A percentile compares a stretch with the other conserved stretches of the same genome.
These are phyloP conservation scores for Trebouxia gelatinosa DNA, from an alignment of 163 green algal species.

Conservation along the genomic window DNA sequence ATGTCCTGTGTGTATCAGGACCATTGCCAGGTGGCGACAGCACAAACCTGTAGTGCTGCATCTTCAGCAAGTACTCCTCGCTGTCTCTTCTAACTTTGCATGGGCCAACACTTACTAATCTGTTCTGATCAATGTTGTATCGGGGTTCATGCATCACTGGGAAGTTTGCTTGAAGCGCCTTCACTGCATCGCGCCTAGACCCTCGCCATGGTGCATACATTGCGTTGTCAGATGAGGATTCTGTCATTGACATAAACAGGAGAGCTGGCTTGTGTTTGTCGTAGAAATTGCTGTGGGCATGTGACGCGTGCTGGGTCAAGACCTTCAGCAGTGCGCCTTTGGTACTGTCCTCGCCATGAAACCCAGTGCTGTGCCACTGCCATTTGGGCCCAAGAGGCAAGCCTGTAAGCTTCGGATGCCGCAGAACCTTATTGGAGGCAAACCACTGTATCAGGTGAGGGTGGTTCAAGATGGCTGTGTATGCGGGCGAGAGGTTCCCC, in stretches of 20 bases:
- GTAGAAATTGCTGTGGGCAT: conserved; percentile 8
- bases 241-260: background rate
- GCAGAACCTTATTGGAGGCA: background rate
- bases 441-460: background rate
- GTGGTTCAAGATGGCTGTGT: background rate
- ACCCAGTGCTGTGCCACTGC: conserved; percentile 9
- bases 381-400: background rate
- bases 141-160: background rate
- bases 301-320: background rate
- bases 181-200: conserved; percentile 1
- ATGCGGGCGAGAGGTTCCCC: background rate
- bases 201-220: conserved; percentile 12
- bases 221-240: background rate
- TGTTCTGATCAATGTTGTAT: background rate
- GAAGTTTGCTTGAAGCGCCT: conserved; percentile 1
- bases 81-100: background rate
- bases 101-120: background rate
- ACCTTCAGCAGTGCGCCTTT: background rate
- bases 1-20: conserved; percentile 8
- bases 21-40: conserved; percentile 1
- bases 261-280: background rate
- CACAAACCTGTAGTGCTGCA: conserved; percentile 19
- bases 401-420: background rate
- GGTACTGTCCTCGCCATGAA: conserved; percentile 2
- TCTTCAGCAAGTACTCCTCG: background rate